Evolutionary conservation across 2,329 filamentous ascomycete genomes (phyloP).

Genomic region (Penicillium expansum): DNA sequence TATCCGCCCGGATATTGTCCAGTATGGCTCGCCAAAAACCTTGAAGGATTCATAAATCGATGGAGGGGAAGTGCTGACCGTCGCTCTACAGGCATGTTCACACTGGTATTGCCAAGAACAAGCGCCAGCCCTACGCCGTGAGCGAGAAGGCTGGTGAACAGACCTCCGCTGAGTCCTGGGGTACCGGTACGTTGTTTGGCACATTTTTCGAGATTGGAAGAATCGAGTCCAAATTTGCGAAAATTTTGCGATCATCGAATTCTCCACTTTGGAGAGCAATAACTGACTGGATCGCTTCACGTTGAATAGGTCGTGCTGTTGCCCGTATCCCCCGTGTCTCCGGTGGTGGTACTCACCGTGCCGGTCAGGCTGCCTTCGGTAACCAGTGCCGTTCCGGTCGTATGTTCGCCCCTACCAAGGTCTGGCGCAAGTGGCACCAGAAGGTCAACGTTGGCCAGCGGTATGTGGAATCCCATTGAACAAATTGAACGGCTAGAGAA

Average conservation of each 20-base stretch:
- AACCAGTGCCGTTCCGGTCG: constrained; percentile 99
- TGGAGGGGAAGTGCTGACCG: constrained; percentile 35
- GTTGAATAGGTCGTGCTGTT: constrained; percentile 79
- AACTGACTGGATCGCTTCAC: constrained; percentile 13
- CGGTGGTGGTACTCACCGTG: constrained; percentile 99
- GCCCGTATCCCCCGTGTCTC: constrained; percentile 99
- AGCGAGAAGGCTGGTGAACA: constrained; percentile 99
- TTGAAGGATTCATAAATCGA: constrained; percentile 11
- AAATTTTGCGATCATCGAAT: not conserved
- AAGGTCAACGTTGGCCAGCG: constrained; percentile 99
- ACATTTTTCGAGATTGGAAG: constrained; percentile 23
- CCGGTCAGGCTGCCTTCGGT: constrained; percentile 99
- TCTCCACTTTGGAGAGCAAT: not conserved
- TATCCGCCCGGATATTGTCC: constrained; percentile 98
- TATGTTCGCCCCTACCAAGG: constrained; percentile 99
- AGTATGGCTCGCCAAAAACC: constrained; percentile 55
- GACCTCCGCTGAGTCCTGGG: constrained; percentile 99
- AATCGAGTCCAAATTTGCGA: constrained; percentile 6
- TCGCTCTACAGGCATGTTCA: constrained; percentile 64
- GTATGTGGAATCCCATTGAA: constrained; percentile 50
- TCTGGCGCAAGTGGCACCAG: constrained; percentile 99
- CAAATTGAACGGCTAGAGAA: not conserved
- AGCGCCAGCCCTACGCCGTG: constrained; percentile 98
- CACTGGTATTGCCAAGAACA: constrained; percentile 99
- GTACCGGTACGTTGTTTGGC: constrained; percentile 73